These are phyloP conservation scores for Phylloporus sp. DNA, from an alignment of 768 basidiomycete species.

Conservation along the genomic window DNA sequence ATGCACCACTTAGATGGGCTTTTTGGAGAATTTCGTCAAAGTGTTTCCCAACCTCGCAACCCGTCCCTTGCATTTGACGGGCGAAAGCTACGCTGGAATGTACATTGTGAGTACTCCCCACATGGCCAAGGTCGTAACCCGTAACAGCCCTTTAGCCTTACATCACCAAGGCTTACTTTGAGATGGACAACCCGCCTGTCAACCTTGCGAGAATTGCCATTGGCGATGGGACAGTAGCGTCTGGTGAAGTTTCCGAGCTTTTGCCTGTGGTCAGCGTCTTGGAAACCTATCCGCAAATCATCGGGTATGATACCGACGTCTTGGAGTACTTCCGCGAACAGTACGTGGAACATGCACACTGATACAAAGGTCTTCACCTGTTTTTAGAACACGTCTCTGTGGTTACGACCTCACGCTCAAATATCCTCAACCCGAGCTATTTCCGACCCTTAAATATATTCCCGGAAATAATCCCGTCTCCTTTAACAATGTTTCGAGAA, in stretches of 20 bases:
- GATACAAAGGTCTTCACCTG: not conserved
- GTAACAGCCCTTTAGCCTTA: conserved; percentile 48
- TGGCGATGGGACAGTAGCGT: conserved; percentile 59
- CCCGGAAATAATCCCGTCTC: conserved; percentile 14
- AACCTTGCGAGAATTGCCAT: conserved; percentile 64
- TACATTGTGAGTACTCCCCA: conserved; percentile 50
- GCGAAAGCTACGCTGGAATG: conserved; percentile 72
- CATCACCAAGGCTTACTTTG: conserved; percentile 68
- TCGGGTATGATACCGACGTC: conserved; percentile 63
- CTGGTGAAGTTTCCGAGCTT: conserved; percentile 46
- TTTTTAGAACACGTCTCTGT: conserved; percentile 52
- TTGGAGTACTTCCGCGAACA: conserved; percentile 65
- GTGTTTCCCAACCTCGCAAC: conserved; percentile 66
- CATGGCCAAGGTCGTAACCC: not conserved
- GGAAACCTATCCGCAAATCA: conserved; percentile 72
- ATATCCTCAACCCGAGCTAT: conserved; percentile 56
- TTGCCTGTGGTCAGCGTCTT: conserved; percentile 56
- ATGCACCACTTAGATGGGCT: conserved; percentile 51
- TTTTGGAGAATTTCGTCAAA: conserved; percentile 64
- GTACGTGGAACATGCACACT: conserved; percentile 36
- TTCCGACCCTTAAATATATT: conserved; percentile 34
- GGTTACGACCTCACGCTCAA: conserved; percentile 62
- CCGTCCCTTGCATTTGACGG: conserved; percentile 63
- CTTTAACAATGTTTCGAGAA: not conserved
- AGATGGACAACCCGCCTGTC: conserved; percentile 58